A percentile compares a stretch with the other conserved stretches of the same genome.
These are phyloP conservation scores for Leccinum variabile DNA, from an alignment of 1,284 basidiomycete genomes.

Conservation along the genomic window DNA sequence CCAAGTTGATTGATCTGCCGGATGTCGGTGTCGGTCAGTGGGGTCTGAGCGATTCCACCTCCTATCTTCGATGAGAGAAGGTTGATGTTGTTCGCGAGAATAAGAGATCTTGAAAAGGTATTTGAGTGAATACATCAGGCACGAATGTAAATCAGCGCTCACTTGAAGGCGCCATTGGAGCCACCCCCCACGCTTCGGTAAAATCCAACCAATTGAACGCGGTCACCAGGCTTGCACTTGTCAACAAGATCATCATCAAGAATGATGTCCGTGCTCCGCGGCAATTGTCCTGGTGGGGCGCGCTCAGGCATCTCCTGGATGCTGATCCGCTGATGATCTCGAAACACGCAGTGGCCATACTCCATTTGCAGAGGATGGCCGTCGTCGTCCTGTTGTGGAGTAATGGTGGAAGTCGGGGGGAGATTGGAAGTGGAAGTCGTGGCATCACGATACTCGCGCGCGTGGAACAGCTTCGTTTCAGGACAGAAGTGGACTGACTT, in stretches of 20 bases:
- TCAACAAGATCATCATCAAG: constrained; percentile 98
- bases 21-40: constrained; percentile 93
- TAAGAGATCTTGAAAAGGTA: constrained; percentile 68
- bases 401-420: constrained; percentile 89
- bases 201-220: constrained; percentile 95
- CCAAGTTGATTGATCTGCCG: constrained; percentile 95
- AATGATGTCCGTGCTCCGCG: constrained; percentile 93
- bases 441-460: constrained; percentile 91
- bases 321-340: constrained; percentile 96
- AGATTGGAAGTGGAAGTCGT: constrained; percentile 83
- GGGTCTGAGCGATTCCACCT: constrained; percentile 92
- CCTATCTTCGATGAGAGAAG: constrained; percentile 96
- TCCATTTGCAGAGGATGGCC: constrained; percentile 89
- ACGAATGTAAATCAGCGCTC: constrained; percentile 36
- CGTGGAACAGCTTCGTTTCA: constrained; percentile 81
- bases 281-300: constrained; percentile 95
- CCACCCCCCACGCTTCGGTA: constrained; percentile 95
- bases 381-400: constrained; percentile 90
- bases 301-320: constrained; percentile 99
- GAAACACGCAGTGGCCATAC: constrained; percentile 90
- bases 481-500: constrained; percentile 96
- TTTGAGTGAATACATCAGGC: constrained; percentile 9
- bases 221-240: constrained; percentile 96
- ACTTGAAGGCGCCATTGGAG: constrained; percentile 90
- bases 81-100: constrained; percentile 95